Evolutionary conservation across 768 basidiomycete species (phyloP), one percentile per base, ranked within the genome.

Genomic region (Suillus occidentalis): DNA sequence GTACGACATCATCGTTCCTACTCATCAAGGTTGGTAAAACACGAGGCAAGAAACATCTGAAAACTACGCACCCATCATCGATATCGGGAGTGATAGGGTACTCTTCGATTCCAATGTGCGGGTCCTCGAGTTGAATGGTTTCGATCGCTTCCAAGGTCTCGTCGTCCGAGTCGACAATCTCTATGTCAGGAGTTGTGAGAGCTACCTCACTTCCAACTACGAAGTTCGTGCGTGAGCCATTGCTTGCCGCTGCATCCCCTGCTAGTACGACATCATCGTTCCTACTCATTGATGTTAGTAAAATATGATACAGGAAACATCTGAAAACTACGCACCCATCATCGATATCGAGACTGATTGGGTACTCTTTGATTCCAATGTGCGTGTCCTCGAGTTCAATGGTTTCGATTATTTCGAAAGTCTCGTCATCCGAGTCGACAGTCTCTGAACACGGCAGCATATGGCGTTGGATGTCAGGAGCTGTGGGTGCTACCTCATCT

Each of bases 231-330:
- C 69, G 66, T 12, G 70, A 75, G 36, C 70, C 71, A 47, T 77
- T 75, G 9, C 73, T 76, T 12, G 71, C 65, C 13, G 80, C 79
- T 0, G 77, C 73, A 61, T 82, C 77, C 0, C 81, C 80, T 53
- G 81, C 80, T 22, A 82, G 61, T 28, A 82, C 68, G 53, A 81
- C 53, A 53, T 50, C 25, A 3, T 53, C 34, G 10, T 55, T 20
- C 18, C 53, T 34, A 55, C 18, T 20, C 18, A 34, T 55, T 18
- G 10, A 34, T 20, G 31, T 34, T 34, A 1, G 31, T 10, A 53
- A 55, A 34, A 20, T 5, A 20, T 12, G 4, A 5, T 22, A 52
- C 50, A 6, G 81, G 82, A 25, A 83, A 60, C 18, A 20, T 53
- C 18, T 31, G 31, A 53, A 31, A 4, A 53, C 28, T 12, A 34